A percentile compares a stretch with the other conserved stretches of the same genome.
phyloP scores from a whole-genome alignment of 108 stramenopile genomes.

The Cylindrotheca fusiformis region DNA sequence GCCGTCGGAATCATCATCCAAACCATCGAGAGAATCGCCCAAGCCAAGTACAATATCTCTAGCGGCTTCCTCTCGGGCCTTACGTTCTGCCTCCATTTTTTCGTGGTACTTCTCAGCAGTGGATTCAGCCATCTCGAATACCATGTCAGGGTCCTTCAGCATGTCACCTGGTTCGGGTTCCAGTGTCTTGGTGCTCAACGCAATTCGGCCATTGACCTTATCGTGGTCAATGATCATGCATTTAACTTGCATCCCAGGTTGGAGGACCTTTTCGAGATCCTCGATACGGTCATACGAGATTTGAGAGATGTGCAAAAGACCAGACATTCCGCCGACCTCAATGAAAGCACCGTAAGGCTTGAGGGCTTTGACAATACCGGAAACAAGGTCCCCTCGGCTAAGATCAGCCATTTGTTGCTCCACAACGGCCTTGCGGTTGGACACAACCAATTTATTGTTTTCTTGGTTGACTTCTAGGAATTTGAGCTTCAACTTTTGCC shows the following conservation, averaged over 20 bases:
- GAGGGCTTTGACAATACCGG: constrained; percentile 92
- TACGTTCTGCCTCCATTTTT: constrained; percentile 91
- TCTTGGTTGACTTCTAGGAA: constrained; percentile 94
- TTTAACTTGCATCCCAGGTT: constrained; percentile 89
- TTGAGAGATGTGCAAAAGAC: constrained; percentile 97
- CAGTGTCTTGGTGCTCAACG: constrained; percentile 94
- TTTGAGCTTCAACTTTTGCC: constrained; percentile 81
- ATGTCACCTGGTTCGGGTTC: constrained; percentile 97
- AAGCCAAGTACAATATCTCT: constrained; percentile 92
- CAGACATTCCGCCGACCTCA: constrained; percentile 95
- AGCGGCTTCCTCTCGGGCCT: constrained; percentile 89
- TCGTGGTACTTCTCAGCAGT: constrained; percentile 86
- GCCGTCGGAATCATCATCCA: constrained; percentile 40
- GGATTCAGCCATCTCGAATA: constrained; percentile 87
- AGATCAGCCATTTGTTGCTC: constrained; percentile 92
- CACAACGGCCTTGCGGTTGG: constrained; percentile 91
- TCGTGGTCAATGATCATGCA: constrained; percentile 99
- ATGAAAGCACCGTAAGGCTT: constrained; percentile 98
- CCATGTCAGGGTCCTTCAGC: constrained; percentile 85
- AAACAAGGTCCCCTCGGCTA: constrained; percentile 89
- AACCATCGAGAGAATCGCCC: constrained; percentile 88
- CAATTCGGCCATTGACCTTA: constrained; percentile 94
- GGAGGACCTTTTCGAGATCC: constrained; percentile 86
- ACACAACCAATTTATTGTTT: constrained; percentile 93
- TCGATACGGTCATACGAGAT: constrained; percentile 97